Percentiles rank a stretch among this genome's conserved stretches.
Conservation (phyloP, 1,284 basidiomycete species). For the Violaceomyces palustris region DNA sequence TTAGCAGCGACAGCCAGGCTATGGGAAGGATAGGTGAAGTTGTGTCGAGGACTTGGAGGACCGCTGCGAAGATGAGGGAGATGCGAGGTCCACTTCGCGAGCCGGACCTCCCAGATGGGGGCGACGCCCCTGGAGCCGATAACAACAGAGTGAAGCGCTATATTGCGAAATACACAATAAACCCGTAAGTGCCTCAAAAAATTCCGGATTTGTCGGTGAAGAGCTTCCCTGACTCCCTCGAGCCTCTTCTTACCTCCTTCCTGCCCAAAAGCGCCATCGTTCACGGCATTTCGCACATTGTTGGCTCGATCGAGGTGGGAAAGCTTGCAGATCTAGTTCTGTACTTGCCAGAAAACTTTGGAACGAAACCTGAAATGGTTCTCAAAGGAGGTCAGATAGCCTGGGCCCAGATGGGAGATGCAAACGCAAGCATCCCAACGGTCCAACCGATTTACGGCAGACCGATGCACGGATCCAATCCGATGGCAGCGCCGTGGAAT, state of each 20-base stretch:
- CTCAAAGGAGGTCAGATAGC: conserved; percentile 90
- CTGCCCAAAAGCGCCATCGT: conserved; percentile 85
- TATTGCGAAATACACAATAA: conserved; percentile 93
- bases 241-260: not conserved
- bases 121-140: conserved; percentile 64
- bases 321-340: conserved; percentile 87
- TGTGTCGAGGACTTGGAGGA: conserved; percentile 86
- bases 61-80: conserved; percentile 88
- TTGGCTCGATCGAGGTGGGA: conserved; percentile 78
- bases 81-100: conserved; percentile 66
- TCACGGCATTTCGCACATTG: conserved; percentile 81
- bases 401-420: conserved; percentile 87
- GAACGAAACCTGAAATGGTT: conserved; percentile 82
- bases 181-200: conserved; percentile 66
- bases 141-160: conserved; percentile 97
- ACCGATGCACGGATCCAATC: conserved; percentile 81
- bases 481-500: conserved; percentile 70
- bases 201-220: not conserved
- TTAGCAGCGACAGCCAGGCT: conserved; percentile 89
- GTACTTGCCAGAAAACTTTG: conserved; percentile 91
- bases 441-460: conserved; percentile 80
- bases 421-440: conserved; percentile 78
- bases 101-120: conserved; percentile 48
- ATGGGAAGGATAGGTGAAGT: conserved; percentile 96
- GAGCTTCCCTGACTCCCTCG: not conserved